Base-by-base conservation (phyloP, 2,329 filamentous ascomycete genomes). In the Cryphonectria radicalis region DNA sequence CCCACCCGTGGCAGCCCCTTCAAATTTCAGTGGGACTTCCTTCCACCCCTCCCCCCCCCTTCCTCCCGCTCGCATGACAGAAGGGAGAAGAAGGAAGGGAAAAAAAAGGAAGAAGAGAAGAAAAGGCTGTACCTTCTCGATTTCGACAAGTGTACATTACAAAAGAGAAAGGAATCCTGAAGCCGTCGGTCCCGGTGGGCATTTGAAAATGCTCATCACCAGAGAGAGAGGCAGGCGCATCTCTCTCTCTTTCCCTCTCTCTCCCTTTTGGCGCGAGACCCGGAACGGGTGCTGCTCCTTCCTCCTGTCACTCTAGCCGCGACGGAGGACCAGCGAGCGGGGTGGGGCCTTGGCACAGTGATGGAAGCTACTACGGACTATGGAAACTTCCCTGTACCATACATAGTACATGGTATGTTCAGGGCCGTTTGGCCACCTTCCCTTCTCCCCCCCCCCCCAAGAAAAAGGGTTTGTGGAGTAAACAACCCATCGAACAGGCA, bases 221-320 rank as follows among this genome's bases (percentile, higher is more conserved):
- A 37, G 37, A 37, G 37, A 37, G 37, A 11, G 7, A 37, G 37
- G 37, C 5, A 37, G 37, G 37, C 37, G 3, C 37, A 11, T 37
- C 37, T 37, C 37, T 37, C 37, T 37, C 37, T 4, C 32, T 32
- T 3, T 32, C 22, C 10, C 40, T 63, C 59, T 60, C 40, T 28
- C 37, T 66, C 66, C 64, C 57, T 25, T 40, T 19, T 28, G 69
- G 11, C 10, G 50, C n/a, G n/a, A 25, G n/a, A 28, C n/a, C n/a
- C 53, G 53, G 53, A n/a, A 57, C 0, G 43, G 43, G 17, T 50
- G 17, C 43, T 28, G 42, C 22, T 40, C 40, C 40, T 8, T 43
- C 62, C 43, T 70, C 64, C 55, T 50, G 28, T 72, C 70, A 72
- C 67, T 72, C 53, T 70, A 64, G 68, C 60, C 67, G 70, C 67